Evolutionary conservation across 176 grass and related monocot species (phyloP), one percentile per base, ranked within the genome.

Genomic region (Puccinellia tenuiflora): DNA sequence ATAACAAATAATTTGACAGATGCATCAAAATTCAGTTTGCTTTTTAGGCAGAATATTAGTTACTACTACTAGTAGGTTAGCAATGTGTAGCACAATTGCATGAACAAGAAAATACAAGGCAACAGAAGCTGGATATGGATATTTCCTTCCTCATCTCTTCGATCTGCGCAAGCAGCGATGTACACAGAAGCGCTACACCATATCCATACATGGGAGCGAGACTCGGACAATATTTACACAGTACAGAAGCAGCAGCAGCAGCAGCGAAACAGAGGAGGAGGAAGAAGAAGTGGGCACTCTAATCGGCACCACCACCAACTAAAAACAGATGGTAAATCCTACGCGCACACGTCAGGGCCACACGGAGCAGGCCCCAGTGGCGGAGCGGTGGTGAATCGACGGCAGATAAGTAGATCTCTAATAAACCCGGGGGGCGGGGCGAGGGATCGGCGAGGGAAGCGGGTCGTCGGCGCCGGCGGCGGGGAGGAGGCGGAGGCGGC

Each of bases 401-500:
- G 78, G 24, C 13, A 34, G 33, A n/a, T n/a, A n/a, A n/a, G n/a
- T n/a, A 31, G 22, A 84, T 31, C 21, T 14, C 15, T 47, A 9
- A 7, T 78, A 60, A 60, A 51, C 50, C 74, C 29, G 65, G 34
- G 79, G 48, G 61, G 71, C 17, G n/a, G 34, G 51, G 13, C n/a
- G 16, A 52, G 62, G 21, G 5, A 28, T 13, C 2, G 66, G 53
- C 25, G 47, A 12, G 12, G 77, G 6, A 42, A 57, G 12, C 28
- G 28, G 22, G 2, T 66, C 12, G 12, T 21, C 47, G 50, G 81
- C 45, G 42, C n/a, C n/a, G n/a, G n/a, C n/a, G n/a, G 12, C 13
- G 39, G 68, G 87, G 75, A 93, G 90, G 85, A 97, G 66, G 37
- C 35, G 52, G 70, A 85, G 80, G 46, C 92, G 90, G 72, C 96